These are phyloP conservation scores for Anthracocystis setariae DNA, from an alignment of 1,284 basidiomycete genomes.

Conservation along the genomic window DNA sequence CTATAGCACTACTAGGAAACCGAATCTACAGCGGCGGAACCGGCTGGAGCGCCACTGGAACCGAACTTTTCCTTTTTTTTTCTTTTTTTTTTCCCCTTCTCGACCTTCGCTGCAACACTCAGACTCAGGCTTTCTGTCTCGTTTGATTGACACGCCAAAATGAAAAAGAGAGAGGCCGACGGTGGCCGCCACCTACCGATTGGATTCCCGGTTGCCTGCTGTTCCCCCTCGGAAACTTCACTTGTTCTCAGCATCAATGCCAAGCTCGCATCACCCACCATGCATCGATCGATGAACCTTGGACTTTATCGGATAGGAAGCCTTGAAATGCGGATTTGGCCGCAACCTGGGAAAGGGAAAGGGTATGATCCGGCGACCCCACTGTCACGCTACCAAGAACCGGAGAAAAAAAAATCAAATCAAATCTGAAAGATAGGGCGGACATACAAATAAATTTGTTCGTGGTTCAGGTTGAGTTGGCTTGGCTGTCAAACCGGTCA, in stretches of 20 bases:
- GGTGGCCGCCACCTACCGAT: constrained; percentile 2
- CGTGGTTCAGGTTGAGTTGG: no score
- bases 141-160: constrained; percentile 8
- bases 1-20: background rate
- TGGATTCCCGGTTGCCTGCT: background rate
- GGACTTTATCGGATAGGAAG: no score
- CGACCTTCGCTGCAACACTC: background rate
- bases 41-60: constrained; percentile 6
- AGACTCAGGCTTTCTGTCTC: constrained; percentile 2
- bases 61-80: background rate
- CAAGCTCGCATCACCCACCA: no score
- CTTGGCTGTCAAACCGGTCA: background rate
- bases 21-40: background rate
- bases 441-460: constrained; percentile 1
- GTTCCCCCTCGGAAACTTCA: no score
- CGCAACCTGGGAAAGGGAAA: background rate
- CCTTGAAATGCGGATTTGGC: no score
- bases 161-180: constrained; percentile 6
- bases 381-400: background rate
- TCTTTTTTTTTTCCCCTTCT: no score
- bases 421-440: constrained; percentile 1
- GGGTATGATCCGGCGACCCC: no score
- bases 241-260: no score
- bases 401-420: background rate
- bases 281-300: no score